Evolutionary conservation across 768 basidiomycete species (phyloP), one percentile per base, ranked within the genome.

Genomic region (Clitopilus passeckerianus): DNA sequence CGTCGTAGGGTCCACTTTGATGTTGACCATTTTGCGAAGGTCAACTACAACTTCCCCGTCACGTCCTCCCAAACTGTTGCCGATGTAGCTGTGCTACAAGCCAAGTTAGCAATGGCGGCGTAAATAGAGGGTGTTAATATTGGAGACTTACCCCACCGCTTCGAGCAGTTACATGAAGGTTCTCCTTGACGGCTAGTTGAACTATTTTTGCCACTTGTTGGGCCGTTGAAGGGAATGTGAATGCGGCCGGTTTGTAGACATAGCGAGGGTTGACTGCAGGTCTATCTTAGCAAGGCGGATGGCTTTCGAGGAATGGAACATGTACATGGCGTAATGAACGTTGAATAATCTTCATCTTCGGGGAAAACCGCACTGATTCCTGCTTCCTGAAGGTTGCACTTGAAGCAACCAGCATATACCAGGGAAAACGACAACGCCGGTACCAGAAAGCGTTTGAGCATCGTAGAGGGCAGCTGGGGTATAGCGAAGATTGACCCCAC

Each of bases 1-100:
- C 0, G 71, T 66, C 1, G 59, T 34, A 0, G 68, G 37, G 57
- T 77, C 64, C 10, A 80, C 71, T 1, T 64, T 62, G 20, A 79
- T 67, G 6, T 61, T 59, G 14, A 67, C 75, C 64, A 80, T 71
- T n/a, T 70, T 67, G n/a, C 68, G 67, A 57, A 80, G 63, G 59
- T 81, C 79, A 18, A 81, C 66, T 33, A 81, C 75, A 3, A 80
- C 61, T 1, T 71, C 68, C 2, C 76, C 77, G 54, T 76, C 66
- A 62, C 74, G 70, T 6, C 77, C 77, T 14, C 77, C 76, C 0
- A 78, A 68, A 1, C 77, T 75, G 57, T 78, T 76, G 0, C 78
- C 77, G 14, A 77, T 72, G 60, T 80, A 81, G 61, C 76, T 77
- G 60, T 80, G 78, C 73, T 73, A 16, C 8, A 34, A 27, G 30